Percentiles rank a stretch among this genome's conserved stretches.
phyloP scores from a whole-genome alignment of 2,329 filamentous ascomycete species.

The Alternaria metachromatica region DNA sequence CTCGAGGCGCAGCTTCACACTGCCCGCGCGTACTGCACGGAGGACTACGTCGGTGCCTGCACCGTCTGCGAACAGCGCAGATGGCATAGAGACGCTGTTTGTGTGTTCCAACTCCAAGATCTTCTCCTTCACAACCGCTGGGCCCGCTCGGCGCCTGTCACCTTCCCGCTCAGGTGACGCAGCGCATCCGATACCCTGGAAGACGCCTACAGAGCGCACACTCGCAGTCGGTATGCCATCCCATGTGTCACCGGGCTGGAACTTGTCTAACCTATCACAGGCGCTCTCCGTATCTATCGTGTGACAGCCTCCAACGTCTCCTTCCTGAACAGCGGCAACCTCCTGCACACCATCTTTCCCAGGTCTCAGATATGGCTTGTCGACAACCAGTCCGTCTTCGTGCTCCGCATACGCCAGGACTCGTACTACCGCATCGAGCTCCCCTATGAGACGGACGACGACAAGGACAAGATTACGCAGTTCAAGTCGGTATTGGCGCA shows the following conservation, averaged over 20 bases:
- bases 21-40: conserved; percentile 51
- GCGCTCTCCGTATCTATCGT: conserved; percentile 81
- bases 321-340: conserved; percentile 83
- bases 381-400: conserved; percentile 81
- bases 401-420: conserved; percentile 82
- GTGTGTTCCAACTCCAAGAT: conserved; percentile 76
- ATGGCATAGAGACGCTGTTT: conserved; percentile 72
- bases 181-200: conserved; percentile 70
- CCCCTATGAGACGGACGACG: conserved; percentile 68
- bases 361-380: conserved; percentile 95
- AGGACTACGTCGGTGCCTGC: conserved; percentile 38
- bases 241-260: background rate
- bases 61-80: conserved; percentile 47
- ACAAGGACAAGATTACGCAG: conserved; percentile 68
- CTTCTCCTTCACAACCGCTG: conserved; percentile 63
- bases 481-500: conserved; percentile 74
- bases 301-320: conserved; percentile 80
- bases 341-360: conserved; percentile 84
- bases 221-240: conserved; percentile 72
- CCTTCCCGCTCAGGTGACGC: conserved; percentile 50
- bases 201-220: conserved; percentile 77
- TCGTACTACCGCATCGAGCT: conserved; percentile 92
- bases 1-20: conserved; percentile 57
- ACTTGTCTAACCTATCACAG: conserved; percentile 49
- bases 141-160: conserved; percentile 45